These are phyloP conservation scores for Heritiera littoralis DNA, from an alignment of 345 rosid genomes.

Conservation along the genomic window DNA sequence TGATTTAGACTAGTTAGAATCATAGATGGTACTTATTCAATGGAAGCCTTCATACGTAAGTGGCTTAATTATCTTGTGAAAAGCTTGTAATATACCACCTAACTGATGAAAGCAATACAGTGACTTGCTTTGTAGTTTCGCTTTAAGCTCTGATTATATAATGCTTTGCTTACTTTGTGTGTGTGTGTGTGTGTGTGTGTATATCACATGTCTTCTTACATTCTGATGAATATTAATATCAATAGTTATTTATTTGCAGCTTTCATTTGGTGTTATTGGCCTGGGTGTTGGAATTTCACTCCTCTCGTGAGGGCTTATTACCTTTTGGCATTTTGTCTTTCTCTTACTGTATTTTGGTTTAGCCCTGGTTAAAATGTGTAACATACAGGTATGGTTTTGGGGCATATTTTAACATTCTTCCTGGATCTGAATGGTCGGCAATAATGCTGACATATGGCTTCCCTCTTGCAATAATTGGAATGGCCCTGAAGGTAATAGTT, in stretches of 20 bases:
- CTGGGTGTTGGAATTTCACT: conserved; percentile 77
- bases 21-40: not conserved
- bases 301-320: conserved; percentile 62
- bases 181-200: not conserved
- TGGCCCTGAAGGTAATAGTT: conserved; percentile 86
- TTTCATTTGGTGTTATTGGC: conserved; percentile 91
- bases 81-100: not conserved
- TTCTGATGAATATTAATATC: not conserved
- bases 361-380: conserved; percentile 13
- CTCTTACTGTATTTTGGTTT: conserved; percentile 15
- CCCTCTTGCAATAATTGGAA: conserved; percentile 95
- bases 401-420: conserved; percentile 88
- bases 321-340: not conserved
- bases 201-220: too few species aligned
- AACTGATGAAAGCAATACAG: not conserved
- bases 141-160: not conserved
- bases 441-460: conserved; percentile 94
- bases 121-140: not conserved
- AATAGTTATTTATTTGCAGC: conserved; percentile 43
- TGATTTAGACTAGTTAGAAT: not conserved
- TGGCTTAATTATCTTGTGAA: not conserved
- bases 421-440: conserved; percentile 99
- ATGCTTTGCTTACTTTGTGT: too few species aligned
- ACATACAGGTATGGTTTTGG: conserved; percentile 83
- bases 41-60: not conserved